Evolutionary conservation across 2,329 filamentous ascomycete genomes (phyloP), one percentile per base, ranked within the genome.

Genomic region (Coniochaeta pulveracea): DNA sequence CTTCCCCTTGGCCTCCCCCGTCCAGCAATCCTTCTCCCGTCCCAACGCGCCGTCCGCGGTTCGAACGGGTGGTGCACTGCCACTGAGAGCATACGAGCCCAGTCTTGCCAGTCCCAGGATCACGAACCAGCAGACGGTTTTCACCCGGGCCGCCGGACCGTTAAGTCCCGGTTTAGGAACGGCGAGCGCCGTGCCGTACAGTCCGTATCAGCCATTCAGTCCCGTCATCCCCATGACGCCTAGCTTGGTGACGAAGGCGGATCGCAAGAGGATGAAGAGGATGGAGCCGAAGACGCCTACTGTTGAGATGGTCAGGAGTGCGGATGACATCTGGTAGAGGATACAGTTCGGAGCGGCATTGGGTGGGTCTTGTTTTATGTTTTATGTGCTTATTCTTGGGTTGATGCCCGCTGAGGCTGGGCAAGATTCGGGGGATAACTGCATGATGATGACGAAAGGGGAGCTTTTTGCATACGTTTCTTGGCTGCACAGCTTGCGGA

Each of bases 161-260:
- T 47, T 72, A 36, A 72, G 72, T 3, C 75, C 76, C 1, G 72
- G 69, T 1, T 61, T 73, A 16, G 70, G 69, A 28, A 80, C 75
- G 3, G 82, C 80, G 0, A 65, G 63, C 15, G 66, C 73, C 2
- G 69, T 77, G 15, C 82, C 82, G 2, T 88, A 88, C 54, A 76
- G 72, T 35, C 80, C 83, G 0, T 89, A 88, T 45, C 83, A 88
- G 61, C 83, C 83, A 1, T 83, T 78, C 50, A 81, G 78, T 6
- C 80, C 82, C 2, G 64, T 83, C 30, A 69, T 85, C 33, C 83
- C 83, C 2, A 72, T 88, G 31, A 86, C 83, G 19, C 81, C 83
- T n/a, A 74, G 72, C 14, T 57, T 89, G 29, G 75, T 84, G 11
- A 84, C 76, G 16, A 74, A 67, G 53, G 70, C 73, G 40, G 81